Percentiles rank a stretch among this genome's conserved stretches.
Evolutionary conservation across 805 yeast genomes (phyloP).

Genomic region (Kluyveromyces siamensis): DNA sequence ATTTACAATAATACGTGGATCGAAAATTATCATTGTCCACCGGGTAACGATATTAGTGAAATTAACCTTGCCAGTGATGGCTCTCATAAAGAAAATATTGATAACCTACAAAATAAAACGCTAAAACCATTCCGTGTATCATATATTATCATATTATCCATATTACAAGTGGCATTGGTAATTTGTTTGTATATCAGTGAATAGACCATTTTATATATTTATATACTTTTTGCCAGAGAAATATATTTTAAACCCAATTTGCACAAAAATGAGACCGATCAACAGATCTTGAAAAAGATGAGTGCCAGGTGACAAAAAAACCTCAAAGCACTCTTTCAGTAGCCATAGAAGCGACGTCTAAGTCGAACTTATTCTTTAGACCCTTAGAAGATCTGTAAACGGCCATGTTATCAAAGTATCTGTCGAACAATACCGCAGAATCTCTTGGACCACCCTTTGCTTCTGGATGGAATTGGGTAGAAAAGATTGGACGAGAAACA

Average conservation of each 20-base stretch:
- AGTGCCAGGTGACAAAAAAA: neutral
- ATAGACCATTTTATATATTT: neutral
- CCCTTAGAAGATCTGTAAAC: conserved; percentile 39
- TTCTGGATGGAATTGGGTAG: conserved; percentile 98
- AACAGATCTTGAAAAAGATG: neutral
- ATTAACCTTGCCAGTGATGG: neutral
- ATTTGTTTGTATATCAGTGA: neutral
- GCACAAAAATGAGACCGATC: neutral
- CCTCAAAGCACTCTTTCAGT: conserved; percentile 24
- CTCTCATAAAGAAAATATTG: neutral
- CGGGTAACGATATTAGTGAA: neutral
- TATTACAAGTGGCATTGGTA: neutral
- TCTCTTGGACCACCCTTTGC: conserved; percentile 99
- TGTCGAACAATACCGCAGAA: conserved; percentile 84
- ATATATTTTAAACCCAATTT: neutral
- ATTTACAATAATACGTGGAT: too few species aligned
- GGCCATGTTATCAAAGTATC: conserved; percentile 64
- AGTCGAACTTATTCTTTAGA: conserved; percentile 26
- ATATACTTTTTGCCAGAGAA: neutral
- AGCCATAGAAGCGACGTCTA: conserved; percentile 17
- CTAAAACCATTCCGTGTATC: neutral
- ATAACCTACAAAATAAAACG: too few species aligned
- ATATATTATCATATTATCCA: conserved; percentile 1
- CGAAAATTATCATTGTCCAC: neutral
- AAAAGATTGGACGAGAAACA: conserved; percentile 76